These are phyloP conservation scores for Fragilariopsis cylindrus DNA, from an alignment of 108 stramenopile species.

Conservation along the genomic window DNA sequence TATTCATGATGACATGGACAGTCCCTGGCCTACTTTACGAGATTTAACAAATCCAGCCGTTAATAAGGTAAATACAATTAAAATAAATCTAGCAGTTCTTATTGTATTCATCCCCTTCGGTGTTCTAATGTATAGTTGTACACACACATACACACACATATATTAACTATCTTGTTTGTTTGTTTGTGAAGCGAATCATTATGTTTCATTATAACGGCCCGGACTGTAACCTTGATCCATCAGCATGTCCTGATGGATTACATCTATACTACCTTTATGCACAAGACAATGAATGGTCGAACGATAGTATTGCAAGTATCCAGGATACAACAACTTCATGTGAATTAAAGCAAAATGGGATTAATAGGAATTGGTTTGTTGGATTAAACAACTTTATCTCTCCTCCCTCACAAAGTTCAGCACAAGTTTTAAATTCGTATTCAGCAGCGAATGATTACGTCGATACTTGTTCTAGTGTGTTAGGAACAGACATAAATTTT, in stretches of 20 bases:
- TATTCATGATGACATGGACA: conserved; percentile 13
- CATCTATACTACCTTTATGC: conserved; percentile 52
- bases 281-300: conserved; percentile 61
- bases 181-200: conserved; percentile 49
- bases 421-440: conserved; percentile 40
- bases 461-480: conserved; percentile 31
- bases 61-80: conserved; percentile 29
- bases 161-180: not conserved
- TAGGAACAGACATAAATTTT: conserved; percentile 39
- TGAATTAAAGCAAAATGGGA: conserved; percentile 40
- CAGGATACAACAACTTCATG: conserved; percentile 49
- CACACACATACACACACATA: not conserved
- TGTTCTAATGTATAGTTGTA: not conserved
- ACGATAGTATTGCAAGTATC: conserved; percentile 40
- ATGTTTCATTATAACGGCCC: conserved; percentile 66
- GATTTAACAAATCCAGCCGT: conserved; percentile 38
- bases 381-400: conserved; percentile 62
- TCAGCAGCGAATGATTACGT: conserved; percentile 34
- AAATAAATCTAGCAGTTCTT: not conserved
- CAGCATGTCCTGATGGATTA: conserved; percentile 53
- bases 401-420: conserved; percentile 30
- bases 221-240: conserved; percentile 39
- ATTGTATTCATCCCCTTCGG: conserved; percentile 8
- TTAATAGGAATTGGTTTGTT: conserved; percentile 36
- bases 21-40: conserved; percentile 62